Conservation (phyloP, 2,329 filamentous ascomycete genomes). For the Fusarium phyllophilum region DNA sequence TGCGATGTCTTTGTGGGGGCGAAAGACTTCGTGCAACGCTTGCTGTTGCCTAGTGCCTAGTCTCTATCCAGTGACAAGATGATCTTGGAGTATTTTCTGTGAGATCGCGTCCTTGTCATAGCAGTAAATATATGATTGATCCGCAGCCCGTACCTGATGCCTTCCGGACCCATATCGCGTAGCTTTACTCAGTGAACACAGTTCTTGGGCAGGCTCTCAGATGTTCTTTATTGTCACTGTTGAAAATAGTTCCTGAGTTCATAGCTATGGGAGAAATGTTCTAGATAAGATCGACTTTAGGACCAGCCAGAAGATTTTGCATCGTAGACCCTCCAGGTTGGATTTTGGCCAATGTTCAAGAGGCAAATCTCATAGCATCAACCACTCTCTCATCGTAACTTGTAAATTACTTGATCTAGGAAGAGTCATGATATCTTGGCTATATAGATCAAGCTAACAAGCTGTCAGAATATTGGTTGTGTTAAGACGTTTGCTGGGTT, state of each 20-base stretch:
- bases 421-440: rapidly evolving
- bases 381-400: neutral
- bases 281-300: rapidly evolving
- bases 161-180: no score
- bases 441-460: no score
- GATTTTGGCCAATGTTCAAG: neutral
- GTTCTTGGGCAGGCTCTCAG: constrained; percentile 76
- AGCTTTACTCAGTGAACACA: constrained; percentile 72
- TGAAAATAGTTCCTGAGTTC: constrained; percentile 47
- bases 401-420: neutral
- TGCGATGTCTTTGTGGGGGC: neutral
- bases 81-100: neutral
- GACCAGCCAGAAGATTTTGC: no score
- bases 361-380: neutral
- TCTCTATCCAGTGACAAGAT: no score
- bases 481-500: neutral
- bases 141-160: neutral
- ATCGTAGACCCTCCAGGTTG: neutral
- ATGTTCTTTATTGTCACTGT: constrained; percentile 78
- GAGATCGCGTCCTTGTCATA: neutral
- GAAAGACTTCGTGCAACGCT: neutral
- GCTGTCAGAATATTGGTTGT: neutral
- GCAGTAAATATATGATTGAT: neutral
- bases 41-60: neutral
- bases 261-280: neutral